Conservation (phyloP, 2,329 filamentous ascomycete species). For the Metarhizium robertsii region DNA sequence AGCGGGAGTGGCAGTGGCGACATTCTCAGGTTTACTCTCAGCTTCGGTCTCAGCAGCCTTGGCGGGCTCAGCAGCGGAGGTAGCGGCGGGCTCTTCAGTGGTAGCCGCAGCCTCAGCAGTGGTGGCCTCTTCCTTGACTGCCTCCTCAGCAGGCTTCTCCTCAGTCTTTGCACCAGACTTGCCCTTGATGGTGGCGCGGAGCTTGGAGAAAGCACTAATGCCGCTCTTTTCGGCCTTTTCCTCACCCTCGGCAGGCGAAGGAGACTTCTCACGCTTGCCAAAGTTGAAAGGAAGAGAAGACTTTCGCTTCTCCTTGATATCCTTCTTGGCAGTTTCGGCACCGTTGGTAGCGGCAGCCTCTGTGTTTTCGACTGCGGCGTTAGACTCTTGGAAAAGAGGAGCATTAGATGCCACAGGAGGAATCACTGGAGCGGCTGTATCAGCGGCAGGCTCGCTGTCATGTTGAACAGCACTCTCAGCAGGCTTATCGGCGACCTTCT, state of each 20-base stretch:
- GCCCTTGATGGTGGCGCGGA: conserved; percentile 47
- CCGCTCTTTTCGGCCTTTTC: conserved; percentile 22
- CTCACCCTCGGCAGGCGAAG: conserved; percentile 51
- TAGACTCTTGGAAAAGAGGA: conserved; percentile 48
- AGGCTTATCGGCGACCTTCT: conserved; percentile 47
- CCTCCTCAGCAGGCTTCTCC: conserved; percentile 29
- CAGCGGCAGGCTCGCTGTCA: conserved; percentile 30
- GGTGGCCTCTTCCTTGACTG: conserved; percentile 22
- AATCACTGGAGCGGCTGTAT: conserved; percentile 48
- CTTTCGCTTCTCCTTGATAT: conserved; percentile 72
- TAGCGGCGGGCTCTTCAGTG: conserved; percentile 16
- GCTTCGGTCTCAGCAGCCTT: conserved; percentile 23
- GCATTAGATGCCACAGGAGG: conserved; percentile 49
- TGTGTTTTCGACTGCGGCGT: conserved; percentile 36
- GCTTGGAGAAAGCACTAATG: conserved; percentile 47
- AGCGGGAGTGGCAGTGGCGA: conserved; percentile 31
- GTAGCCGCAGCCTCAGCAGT: conserved; percentile 19
- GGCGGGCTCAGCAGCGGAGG: conserved; percentile 11
- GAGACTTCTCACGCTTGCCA: conserved; percentile 65
- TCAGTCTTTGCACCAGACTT: conserved; percentile 33
- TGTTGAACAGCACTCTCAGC: conserved; percentile 33
- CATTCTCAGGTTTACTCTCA: conserved; percentile 32
- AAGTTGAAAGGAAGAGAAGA: conserved; percentile 68
- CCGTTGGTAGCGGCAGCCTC: conserved; percentile 36
- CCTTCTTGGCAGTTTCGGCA: conserved; percentile 47